Base-by-base conservation (phyloP, 768 basidiomycete genomes). In the Steccherinum ochraceum region DNA sequence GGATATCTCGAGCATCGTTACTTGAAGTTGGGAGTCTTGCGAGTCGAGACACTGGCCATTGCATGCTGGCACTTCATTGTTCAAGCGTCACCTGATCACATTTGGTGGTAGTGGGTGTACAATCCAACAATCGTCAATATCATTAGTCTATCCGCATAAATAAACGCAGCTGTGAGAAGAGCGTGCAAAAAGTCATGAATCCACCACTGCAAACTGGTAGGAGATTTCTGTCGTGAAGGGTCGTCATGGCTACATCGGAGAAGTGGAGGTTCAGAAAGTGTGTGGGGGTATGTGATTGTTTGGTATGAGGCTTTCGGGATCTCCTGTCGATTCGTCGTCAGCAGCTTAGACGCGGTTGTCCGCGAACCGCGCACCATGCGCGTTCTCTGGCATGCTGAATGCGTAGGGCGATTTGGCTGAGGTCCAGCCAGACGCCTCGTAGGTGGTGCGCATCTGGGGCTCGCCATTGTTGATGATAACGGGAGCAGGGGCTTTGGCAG, bases 381-480 rank as follows among this genome's bases (percentile, higher is more conserved):
- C 55, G 42, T 40, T 49, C 12, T 52, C 20, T 12, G 55, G 48
- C 5, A 24, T 19, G 23, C 21, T 52, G 48, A 56, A 56, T 16
- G 51, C 55, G 52, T 56, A 56, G 11, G 51, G 51, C 21, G 55
- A 52, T 24, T 45, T 49, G 46, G 50, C 50, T 5, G 51, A 52
- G 13, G 47, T 44, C 55, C 55, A 56, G 26, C 48, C 51, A 10
- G 58, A 44, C 16, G 54, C 47, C 42, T 54, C 46, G 52, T 59
- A 61, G 24, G 61, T 56, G 46, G 58, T 51, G 26, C 48, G 43
- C 51, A 49, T 53, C 35, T 56, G 39, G 24, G 48, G 40, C 3
- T 23, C 48, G 46, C 56, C 55, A 30, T 50, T 11, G 39, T 60
- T 56, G 24, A 61, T 56, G 21, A 52, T 50, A n/a, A 58, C 55